phyloP scores from a whole-genome alignment of 352 stramenopile species.

The Phytophthora pistaciae region DNA sequence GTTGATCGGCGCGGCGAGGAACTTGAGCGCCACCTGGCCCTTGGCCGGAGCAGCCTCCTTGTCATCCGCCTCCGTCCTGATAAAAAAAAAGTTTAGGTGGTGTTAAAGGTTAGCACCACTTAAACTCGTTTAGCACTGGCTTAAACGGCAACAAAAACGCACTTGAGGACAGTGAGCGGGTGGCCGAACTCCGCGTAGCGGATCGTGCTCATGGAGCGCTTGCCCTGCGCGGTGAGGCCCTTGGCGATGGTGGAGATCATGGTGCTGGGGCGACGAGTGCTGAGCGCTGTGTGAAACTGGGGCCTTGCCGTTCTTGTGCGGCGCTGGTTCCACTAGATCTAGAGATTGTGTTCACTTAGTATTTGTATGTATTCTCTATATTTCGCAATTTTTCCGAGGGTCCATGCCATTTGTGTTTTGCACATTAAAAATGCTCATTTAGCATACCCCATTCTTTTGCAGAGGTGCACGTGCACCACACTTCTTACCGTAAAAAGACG shows the following conservation, averaged over 20 bases:
- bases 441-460: background rate
- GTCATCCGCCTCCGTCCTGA: conserved; percentile 73
- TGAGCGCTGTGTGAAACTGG: too few species aligned
- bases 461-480: conserved; percentile 1
- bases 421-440: background rate
- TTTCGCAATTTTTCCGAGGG: conserved; percentile 31
- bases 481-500: conserved; percentile 19
- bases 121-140: background rate
- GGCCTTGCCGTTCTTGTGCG: conserved; percentile 3
- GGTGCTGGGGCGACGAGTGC: background rate
- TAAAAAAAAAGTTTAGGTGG: background rate
- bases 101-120: background rate
- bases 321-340: conserved; percentile 25
- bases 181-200: conserved; percentile 82
- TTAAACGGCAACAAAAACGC: conserved; percentile 9
- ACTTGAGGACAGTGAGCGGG: conserved; percentile 74
- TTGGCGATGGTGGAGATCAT: conserved; percentile 78
- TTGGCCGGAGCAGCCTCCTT: conserved; percentile 56
- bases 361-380: conserved; percentile 15
- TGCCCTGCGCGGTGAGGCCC: conserved; percentile 51
- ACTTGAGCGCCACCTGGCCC: conserved; percentile 87
- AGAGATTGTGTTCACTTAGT: background rate
- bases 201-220: conserved; percentile 78
- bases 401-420: conserved; percentile 2
- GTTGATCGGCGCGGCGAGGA: conserved; percentile 91